Evolutionary conservation across 176 grass and related monocot species (phyloP).

Genomic region (Eleusine indica): DNA sequence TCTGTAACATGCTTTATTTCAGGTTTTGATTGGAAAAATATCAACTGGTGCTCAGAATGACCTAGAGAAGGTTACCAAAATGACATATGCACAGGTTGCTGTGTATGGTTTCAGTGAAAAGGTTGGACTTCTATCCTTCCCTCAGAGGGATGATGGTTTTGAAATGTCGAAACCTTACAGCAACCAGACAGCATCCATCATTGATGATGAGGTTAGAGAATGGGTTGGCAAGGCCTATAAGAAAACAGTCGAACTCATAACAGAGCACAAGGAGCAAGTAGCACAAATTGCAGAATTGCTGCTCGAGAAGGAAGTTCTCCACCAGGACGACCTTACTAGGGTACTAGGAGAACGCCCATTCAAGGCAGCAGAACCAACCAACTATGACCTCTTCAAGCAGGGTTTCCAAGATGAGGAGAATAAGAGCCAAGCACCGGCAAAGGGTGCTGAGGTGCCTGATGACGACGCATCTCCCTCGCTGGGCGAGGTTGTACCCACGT

Average conservation of each 20-base stretch:
- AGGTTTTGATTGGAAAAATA: constrained; percentile 90
- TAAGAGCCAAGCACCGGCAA: constrained; percentile 36
- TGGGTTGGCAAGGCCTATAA: constrained; percentile 87
- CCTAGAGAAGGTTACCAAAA: constrained; percentile 97
- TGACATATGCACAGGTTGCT: constrained; percentile 94
- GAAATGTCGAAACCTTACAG: constrained; percentile 96
- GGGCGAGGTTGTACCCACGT: constrained; percentile 74
- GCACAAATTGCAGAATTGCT: constrained; percentile 77
- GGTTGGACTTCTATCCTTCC: constrained; percentile 94
- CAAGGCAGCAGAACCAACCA: constrained; percentile 64
- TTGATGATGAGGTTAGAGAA: constrained; percentile 86
- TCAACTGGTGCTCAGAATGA: constrained; percentile 99
- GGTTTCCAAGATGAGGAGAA: constrained; percentile 66
- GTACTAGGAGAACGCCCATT: constrained; percentile 86
- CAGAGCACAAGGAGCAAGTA: constrained; percentile 83
- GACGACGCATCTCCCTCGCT: constrained; percentile 55
- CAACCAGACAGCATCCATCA: constrained; percentile 89
- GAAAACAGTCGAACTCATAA: constrained; percentile 70
- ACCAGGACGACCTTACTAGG: constrained; percentile 80
- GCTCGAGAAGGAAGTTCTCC: constrained; percentile 93
- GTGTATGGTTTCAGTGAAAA: constrained; percentile 97
- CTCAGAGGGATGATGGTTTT: constrained; percentile 88
- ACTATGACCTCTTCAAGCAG: constrained; percentile 83
- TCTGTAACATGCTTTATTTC: constrained; percentile 27
- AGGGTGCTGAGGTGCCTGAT: constrained; percentile 35